phyloP scores from a whole-genome alignment of 768 basidiomycete species.

The Xerocomus spinulosus region DNA sequence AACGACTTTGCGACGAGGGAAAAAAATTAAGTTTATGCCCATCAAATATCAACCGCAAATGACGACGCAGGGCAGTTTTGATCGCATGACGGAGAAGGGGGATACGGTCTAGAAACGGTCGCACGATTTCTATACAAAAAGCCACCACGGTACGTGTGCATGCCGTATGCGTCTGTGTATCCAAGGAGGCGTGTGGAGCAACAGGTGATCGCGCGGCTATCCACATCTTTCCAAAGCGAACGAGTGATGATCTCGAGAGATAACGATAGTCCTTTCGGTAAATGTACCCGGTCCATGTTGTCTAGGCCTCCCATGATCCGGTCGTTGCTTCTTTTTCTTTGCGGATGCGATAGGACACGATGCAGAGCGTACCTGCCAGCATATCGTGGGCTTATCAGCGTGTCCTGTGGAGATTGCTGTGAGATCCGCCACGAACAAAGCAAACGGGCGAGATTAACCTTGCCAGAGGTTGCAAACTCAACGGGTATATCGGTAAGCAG shows the following conservation, averaged over 20 bases:
- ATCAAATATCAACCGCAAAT: not conserved
- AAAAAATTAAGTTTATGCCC: not conserved
- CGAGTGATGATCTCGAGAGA: constrained; percentile 10
- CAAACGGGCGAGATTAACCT: constrained; percentile 26
- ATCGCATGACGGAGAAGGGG: not conserved
- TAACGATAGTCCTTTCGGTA: not conserved
- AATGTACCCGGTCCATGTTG: not conserved
- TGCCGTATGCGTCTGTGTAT: constrained; percentile 9
- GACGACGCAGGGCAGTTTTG: not conserved
- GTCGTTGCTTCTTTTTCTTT: constrained; percentile 5
- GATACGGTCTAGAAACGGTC: constrained; percentile 1
- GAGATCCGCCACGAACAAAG: constrained; percentile 14
- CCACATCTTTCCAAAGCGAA: constrained; percentile 22
- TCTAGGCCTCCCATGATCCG: constrained; percentile 4
- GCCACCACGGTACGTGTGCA: constrained; percentile 5
- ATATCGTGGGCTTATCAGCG: no score
- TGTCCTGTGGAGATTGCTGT: constrained; percentile 1
- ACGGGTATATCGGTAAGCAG: constrained; percentile 14
- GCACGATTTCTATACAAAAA: constrained; percentile 5
- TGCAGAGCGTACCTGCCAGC: no score
- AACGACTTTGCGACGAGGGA: not conserved
- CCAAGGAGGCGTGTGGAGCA: not conserved
- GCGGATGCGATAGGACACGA: no score
- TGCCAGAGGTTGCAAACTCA: constrained; percentile 6
- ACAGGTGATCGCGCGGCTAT: constrained; percentile 15